Base-by-base conservation (phyloP, 2,329 filamentous ascomycete genomes). In the Domatiomyces globalis region DNA sequence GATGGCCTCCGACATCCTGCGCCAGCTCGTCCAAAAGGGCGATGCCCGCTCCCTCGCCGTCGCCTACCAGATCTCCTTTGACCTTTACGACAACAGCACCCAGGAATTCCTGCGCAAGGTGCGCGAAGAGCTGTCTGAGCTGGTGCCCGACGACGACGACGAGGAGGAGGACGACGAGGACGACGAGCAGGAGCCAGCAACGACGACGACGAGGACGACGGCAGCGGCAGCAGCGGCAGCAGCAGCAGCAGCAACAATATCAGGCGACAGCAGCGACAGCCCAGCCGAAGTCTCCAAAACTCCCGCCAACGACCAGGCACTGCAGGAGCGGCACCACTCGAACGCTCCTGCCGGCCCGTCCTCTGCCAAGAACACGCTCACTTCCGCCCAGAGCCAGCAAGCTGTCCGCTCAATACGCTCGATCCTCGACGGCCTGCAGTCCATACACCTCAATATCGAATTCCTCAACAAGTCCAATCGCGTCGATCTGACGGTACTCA, bases 51-150 rank as follows among this genome's bases (percentile, higher is more conserved):
- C 87, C 0, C 79, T 87, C 15, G 85, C 89, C 18, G 84, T 87
- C 48, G 92, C 92, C 17, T 98, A 96, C 67, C 92, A 98, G 66
- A 94, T 98, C 52, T 92, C 90, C 1, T 98, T 98, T 63, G 92
- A 98, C 63, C 76, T 98, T 5, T 96, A 95, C 68, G 92, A 98
- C 70, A 98, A 98, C 64, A 92, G 92, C 60, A 96, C 92, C 0
- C 92, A 98, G 63, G 92, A 96, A 65, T 98, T 98, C 62, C 70
- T 98, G 20, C 82, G 83, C 59, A 95, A 92, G 69, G 86, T 98
- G 45, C 83, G 90, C 63, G 80, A 85, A 53, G 81, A 86, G 45
- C 73, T 96, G 29, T 86, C 88, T 0, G 74, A 77, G 10, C 64
- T 70, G 48, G 59, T 69, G 6, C 66, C 68, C 2, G 71, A 76